Conservation (phyloP, 371 early-diverging fungal species). For the Smittium culicis region DNA sequence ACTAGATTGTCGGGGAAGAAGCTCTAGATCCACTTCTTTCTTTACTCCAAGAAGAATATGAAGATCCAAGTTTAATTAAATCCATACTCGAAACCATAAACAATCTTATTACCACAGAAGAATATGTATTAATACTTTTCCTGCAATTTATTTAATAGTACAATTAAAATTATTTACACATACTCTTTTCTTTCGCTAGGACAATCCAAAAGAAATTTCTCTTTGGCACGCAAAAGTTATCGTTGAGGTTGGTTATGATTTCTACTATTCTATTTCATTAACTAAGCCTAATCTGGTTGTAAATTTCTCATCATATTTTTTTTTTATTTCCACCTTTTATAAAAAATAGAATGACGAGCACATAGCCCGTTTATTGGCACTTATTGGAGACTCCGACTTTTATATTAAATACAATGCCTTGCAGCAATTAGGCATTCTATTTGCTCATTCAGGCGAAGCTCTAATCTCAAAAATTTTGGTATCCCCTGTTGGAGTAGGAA, state of each 20-base stretch:
- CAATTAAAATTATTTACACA: conserved; percentile 1
- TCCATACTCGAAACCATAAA: conserved; percentile 9
- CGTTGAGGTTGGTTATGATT: neutral
- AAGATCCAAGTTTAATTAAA: conserved; percentile 9
- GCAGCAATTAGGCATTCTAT: conserved; percentile 61
- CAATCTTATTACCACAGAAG: neutral
- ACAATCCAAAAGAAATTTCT: conserved; percentile 12
- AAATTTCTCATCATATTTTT: too few relatives aligned
- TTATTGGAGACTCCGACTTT: conserved; percentile 80
- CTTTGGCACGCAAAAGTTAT: conserved; percentile 3
- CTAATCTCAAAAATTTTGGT: conserved; percentile 77
- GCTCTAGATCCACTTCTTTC: conserved; percentile 6
- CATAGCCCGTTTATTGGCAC: conserved; percentile 62
- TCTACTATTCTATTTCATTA: neutral
- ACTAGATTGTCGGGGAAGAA: conserved; percentile 7
- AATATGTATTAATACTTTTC: neutral
- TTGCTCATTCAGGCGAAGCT: conserved; percentile 29
- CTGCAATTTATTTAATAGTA: neutral
- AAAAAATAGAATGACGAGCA: conserved; percentile 61
- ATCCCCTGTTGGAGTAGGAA: conserved; percentile 76
- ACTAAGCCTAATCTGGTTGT: neutral
- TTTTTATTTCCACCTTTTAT: too few relatives aligned
- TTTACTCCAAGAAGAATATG: conserved; percentile 7
- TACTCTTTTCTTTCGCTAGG: too few relatives aligned
- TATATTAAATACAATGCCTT: conserved; percentile 81